These are phyloP conservation scores for Populus tomentosa DNA, from an alignment of 441 rosid genomes.

Conservation along the genomic window DNA sequence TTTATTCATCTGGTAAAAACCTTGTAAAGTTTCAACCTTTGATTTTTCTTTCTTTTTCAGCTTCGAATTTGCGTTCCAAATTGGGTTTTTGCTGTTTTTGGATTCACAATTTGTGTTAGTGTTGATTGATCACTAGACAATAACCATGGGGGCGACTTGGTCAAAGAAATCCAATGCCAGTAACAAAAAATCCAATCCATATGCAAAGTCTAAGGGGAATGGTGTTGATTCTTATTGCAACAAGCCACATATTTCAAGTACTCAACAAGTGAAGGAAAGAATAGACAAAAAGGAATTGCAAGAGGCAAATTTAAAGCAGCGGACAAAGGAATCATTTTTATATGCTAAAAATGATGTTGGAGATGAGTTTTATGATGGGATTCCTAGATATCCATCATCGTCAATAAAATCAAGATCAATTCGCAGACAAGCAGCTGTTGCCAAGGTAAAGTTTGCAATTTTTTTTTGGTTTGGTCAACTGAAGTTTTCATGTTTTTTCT, in stretches of 20 bases:
- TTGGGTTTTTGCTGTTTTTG: not conserved
- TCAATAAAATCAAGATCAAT: constrained; percentile 20
- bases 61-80: not conserved
- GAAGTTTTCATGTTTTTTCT: not conserved
- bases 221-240: not conserved
- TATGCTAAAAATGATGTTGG: not conserved
- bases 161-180: not conserved
- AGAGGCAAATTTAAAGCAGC: not conserved
- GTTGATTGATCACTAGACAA: not conserved
- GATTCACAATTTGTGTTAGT: not conserved
- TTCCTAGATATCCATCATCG: constrained; percentile 14
- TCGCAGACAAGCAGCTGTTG: constrained; percentile 20
- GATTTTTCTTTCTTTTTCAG: not conserved
- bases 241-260: not conserved
- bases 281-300: not conserved
- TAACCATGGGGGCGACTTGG: not conserved
- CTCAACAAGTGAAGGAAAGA: not conserved
- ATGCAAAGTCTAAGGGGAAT: not conserved
- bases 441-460: constrained; percentile 13
- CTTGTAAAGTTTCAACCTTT: not conserved
- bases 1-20: not conserved
- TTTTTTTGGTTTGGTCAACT: not conserved
- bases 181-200: not conserved
- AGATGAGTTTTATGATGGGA: constrained; percentile 30
- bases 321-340: not conserved